Base-by-base conservation (phyloP, 495 filamentous ascomycete genomes). In the Lasiosphaeria ovina region DNA sequence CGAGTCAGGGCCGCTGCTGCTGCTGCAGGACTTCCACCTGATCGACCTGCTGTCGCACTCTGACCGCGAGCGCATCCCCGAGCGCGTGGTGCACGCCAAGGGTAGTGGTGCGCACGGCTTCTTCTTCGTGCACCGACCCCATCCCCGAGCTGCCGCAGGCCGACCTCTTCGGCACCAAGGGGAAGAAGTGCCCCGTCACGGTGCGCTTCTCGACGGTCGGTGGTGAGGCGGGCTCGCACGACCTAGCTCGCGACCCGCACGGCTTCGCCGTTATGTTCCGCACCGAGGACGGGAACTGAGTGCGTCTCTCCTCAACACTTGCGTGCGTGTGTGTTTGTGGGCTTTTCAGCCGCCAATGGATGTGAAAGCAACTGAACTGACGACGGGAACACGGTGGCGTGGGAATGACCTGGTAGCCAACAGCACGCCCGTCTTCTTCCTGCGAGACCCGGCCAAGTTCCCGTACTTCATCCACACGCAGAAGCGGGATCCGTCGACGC, bases 231-330 rank as follows among this genome's bases (percentile, higher is more conserved):
- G 89, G 87, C 34, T 89, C 86, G 6, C 62, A 85, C 31, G 89
- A 91, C 65, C 82, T 80, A 51, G 83, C 83, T 2, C 81, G 89
- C 7, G 87, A 92, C 65, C 85, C 86, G 11, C 77, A 85, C 54
- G 89, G 89, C 0, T 89, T 89, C 61, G 80, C 87, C 42, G 75
- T 88, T 72, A 91, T 90, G 76, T 90, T 93, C 79, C 89, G 90
- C 62, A 93, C 91, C 7, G 79, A 89, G 14, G 87, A 95, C 65
- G 89, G 88, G 12, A 91, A 91, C 71, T 90, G 84, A 2, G 24
- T 24, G 2, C 24, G 24, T 24, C 24, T 24, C 24, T 24, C 24
- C 24, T 24, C 24, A 24, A 24, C 24, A 24, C 1, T 24, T 24
- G 24, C 24, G 24, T 24, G 24, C 24, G 24, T 24, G 24, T 24